Evolutionary conservation across 2,329 filamentous ascomycete genomes (phyloP).

Genomic region (Leptographium galeiforme): DNA sequence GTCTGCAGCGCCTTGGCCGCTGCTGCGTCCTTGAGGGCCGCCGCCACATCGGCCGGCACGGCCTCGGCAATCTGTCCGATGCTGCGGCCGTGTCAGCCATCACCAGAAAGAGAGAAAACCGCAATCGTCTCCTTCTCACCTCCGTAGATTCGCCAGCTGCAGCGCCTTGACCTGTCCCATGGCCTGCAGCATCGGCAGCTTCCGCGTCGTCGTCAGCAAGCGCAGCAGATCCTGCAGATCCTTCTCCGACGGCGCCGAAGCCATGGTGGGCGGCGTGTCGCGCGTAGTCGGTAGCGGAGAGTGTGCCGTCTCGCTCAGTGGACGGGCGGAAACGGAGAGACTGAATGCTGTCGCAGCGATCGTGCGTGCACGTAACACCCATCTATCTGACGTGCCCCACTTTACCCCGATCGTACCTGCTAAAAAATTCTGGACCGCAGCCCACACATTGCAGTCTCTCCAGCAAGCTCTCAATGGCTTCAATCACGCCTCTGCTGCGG

Average conservation of each 20-base stretch:
- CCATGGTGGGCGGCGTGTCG: not conserved
- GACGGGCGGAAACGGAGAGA: not conserved
- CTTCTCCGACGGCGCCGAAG: constrained; percentile 25
- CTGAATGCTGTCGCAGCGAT: not conserved
- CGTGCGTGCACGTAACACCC: too few species aligned
- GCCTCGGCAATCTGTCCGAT: constrained; percentile 42
- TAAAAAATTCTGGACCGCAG: not conserved
- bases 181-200: constrained; percentile 44
- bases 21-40: constrained; percentile 33
- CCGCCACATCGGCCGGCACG: constrained; percentile 27
- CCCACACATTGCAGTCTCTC: not conserved
- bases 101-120: too few species aligned
- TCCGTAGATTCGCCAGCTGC: constrained; percentile 39
- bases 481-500: not conserved
- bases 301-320: not conserved
- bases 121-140: too few species aligned
- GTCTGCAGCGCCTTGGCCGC: constrained; percentile 36
- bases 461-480: not conserved
- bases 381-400: not conserved
- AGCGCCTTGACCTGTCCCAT: constrained; percentile 45
- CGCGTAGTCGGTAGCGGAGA: not conserved
- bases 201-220: constrained; percentile 40
- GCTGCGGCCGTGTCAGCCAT: constrained; percentile 20
- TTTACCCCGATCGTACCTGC: not conserved
- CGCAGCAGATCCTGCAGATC: constrained; percentile 49